Percentiles rank a stretch among this genome's conserved stretches.
Conservation (phyloP, 2,329 filamentous ascomycete species). For the Aspergillus bombycis region DNA sequence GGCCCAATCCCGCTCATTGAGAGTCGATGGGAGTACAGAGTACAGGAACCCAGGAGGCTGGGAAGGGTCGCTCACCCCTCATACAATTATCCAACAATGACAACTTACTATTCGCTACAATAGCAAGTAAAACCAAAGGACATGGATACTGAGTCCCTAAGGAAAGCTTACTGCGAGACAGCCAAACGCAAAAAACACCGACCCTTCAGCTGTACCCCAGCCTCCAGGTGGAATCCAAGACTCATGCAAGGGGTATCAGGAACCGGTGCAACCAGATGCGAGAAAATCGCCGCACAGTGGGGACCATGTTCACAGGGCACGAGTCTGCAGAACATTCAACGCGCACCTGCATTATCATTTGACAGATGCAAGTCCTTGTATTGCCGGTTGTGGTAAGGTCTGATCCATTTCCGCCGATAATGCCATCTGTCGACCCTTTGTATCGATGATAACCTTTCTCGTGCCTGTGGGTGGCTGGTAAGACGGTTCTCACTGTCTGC, state of each 20-base stretch:
- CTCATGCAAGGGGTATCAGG: conserved; percentile 1
- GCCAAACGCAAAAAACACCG: background rate
- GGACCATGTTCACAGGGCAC: background rate
- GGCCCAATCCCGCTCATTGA: background rate
- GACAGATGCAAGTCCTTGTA: conserved; percentile 12
- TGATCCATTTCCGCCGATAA: background rate
- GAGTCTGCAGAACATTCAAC: conserved; percentile 10
- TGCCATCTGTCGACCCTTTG: background rate
- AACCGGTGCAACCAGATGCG: conserved; percentile 8
- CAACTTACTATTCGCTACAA: background rate
- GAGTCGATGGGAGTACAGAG: background rate
- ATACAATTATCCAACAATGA: background rate
- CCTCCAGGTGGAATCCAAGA: background rate
- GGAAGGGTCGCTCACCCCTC: background rate
- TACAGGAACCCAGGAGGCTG: background rate
- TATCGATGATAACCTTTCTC: background rate
- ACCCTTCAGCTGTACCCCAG: background rate
- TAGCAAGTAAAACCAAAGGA: background rate
- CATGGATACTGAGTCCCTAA: background rate
- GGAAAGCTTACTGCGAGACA: background rate
- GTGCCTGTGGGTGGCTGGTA: background rate
- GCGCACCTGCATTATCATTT: background rate
- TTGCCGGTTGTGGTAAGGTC: background rate
- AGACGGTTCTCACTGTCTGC: background rate
- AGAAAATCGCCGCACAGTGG: conserved; percentile 12